These are phyloP conservation scores for Aspergillus sp. DNA, from an alignment of 2,329 filamentous ascomycete species.

Conservation along the genomic window DNA sequence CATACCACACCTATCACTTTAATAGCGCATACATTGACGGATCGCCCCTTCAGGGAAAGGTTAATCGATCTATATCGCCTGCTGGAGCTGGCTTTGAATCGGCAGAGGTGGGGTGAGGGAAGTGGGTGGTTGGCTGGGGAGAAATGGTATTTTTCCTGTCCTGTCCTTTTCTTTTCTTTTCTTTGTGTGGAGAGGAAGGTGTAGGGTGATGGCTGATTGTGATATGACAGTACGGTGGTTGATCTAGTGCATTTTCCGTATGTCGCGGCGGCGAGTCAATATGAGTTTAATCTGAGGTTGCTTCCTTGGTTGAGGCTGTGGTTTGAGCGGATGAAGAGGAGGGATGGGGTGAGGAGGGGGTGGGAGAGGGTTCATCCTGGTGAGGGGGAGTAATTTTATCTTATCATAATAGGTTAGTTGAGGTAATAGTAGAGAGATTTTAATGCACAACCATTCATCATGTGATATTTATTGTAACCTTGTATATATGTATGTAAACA, in stretches of 20 bases:
- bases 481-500: background rate
- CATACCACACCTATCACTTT: too few species aligned
- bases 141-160: conserved; percentile 13
- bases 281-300: conserved; percentile 13
- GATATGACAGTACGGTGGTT: conserved; percentile 13
- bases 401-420: too few species aligned
- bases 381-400: background rate
- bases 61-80: conserved; percentile 14
- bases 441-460: too few species aligned
- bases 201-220: background rate
- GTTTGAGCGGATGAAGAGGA: conserved; percentile 12
- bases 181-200: too few species aligned
- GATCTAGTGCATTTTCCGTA: conserved; percentile 15
- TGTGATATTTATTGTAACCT: too few species aligned
- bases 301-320: conserved; percentile 19
- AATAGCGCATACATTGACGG: too few species aligned
- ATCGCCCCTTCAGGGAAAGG: conserved; percentile 2
- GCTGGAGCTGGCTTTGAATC: conserved; percentile 12
- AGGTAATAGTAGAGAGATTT: too few species aligned
- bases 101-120: background rate
- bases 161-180: background rate
- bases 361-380: background rate
- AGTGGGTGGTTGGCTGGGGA: conserved; percentile 12
- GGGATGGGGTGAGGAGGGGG: conserved; percentile 5
- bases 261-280: conserved; percentile 10